A percentile compares a stretch with the other conserved stretches of the same genome.
Conservation (phyloP, 2,329 filamentous ascomycete species). For the Ophiostoma montium region DNA sequence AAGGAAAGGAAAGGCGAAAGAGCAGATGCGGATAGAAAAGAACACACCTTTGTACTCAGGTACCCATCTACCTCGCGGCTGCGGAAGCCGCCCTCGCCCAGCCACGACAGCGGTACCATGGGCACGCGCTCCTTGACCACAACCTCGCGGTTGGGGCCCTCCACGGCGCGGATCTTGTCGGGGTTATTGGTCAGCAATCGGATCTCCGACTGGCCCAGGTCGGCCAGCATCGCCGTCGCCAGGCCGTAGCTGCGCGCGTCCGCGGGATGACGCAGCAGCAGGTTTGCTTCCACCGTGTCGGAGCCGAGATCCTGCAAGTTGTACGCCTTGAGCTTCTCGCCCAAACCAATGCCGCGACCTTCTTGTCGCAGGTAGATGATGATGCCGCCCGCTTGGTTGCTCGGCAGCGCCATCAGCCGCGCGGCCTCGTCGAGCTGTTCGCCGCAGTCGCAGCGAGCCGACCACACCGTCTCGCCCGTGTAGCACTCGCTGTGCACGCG, state of each 20-base stretch:
- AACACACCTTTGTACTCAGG: conserved; percentile 74
- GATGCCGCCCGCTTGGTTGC: conserved; percentile 56
- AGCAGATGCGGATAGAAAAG: conserved; percentile 6
- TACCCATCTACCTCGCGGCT: conserved; percentile 89
- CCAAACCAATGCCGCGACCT: conserved; percentile 84
- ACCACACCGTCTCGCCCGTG: conserved; percentile 97
- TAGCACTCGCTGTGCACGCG: conserved; percentile 98
- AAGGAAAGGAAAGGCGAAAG: not conserved
- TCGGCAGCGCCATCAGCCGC: conserved; percentile 69
- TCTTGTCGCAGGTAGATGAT: conserved; percentile 95
- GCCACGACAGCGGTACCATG: conserved; percentile 94
- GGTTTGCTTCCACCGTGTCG: conserved; percentile 95
- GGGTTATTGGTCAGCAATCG: conserved; percentile 90
- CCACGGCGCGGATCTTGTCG: conserved; percentile 88
- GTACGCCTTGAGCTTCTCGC: conserved; percentile 95
- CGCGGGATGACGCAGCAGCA: conserved; percentile 79
- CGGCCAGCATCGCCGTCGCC: conserved; percentile 86
- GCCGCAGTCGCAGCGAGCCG: conserved; percentile 90
- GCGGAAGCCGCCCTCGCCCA: conserved; percentile 66
- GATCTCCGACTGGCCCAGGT: conserved; percentile 68
- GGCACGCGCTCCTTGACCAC: conserved; percentile 79
- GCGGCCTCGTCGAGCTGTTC: conserved; percentile 96
- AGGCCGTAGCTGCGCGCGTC: conserved; percentile 90
- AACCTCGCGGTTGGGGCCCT: conserved; percentile 79
- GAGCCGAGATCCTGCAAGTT: conserved; percentile 92